phyloP scores from a whole-genome alignment of 306 rosid genomes.

The Canavalia gladiata region DNA sequence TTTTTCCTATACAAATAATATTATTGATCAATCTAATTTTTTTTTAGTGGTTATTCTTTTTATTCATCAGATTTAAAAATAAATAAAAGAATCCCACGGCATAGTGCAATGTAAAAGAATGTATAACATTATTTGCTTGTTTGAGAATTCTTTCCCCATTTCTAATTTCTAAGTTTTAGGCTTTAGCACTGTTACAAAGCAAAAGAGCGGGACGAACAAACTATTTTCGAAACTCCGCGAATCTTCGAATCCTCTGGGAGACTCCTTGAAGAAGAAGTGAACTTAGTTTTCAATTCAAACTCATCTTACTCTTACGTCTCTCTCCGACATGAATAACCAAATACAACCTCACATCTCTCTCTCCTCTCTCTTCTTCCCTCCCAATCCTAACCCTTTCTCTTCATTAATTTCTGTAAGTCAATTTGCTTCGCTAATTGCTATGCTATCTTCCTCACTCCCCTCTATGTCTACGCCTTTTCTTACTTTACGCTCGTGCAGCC shows the following conservation, averaged over 20 bases:
- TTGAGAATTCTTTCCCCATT: too few species aligned
- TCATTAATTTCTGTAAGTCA: conserved; percentile 45
- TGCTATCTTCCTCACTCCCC: neutral
- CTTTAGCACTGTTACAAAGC: too few species aligned
- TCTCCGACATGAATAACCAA: conserved; percentile 30
- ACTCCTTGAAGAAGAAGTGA: neutral
- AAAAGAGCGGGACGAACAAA: neutral
- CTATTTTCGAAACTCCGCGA: neutral
- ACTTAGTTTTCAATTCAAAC: neutral
- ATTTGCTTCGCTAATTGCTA: neutral
- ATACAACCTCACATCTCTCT: conserved; percentile 9
- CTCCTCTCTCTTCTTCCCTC: conserved; percentile 49
- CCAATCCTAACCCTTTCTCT: conserved; percentile 47
- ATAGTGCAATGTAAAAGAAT: too few species aligned
- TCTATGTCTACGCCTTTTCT: neutral
- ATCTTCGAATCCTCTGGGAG: neutral
- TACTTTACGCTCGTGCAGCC: conserved; percentile 54
- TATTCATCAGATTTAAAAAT: too few species aligned
- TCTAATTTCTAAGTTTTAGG: too few species aligned
- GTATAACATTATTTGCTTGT: too few species aligned
- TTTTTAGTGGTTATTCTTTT: too few species aligned
- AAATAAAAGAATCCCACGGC: too few species aligned
- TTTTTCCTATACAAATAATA: too few species aligned
- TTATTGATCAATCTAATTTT: too few species aligned
- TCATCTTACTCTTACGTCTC: too few species aligned